Evolutionary conservation across 176 grass and related monocot genomes (phyloP).

Genomic region (Alopecurus myosuroides): DNA sequence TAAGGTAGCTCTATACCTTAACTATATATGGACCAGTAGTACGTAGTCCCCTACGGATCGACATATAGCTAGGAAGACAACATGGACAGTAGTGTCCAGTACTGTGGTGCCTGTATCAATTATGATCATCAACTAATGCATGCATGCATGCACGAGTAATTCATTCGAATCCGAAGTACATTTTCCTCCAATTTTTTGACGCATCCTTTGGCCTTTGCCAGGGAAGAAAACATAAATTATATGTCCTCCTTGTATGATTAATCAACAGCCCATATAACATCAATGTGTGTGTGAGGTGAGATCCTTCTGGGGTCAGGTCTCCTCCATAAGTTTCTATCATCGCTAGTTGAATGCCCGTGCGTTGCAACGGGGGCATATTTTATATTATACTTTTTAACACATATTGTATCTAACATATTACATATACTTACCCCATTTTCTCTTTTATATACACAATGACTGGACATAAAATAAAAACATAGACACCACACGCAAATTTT

Average conservation of each 20-base stretch:
- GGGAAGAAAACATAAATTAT: background rate
- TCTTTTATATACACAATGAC: too few species aligned
- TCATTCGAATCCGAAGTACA: constrained; percentile 28
- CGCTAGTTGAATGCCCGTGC: too few species aligned
- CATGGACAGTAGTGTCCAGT: too few species aligned
- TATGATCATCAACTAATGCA: background rate
- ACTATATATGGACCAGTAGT: too few species aligned
- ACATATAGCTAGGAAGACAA: too few species aligned
- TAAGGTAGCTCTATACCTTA: constrained; percentile 10
- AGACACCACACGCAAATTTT: too few species aligned
- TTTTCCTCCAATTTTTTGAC: constrained; percentile 31
- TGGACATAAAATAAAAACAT: too few species aligned
- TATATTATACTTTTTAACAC: too few species aligned
- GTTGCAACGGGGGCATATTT: too few species aligned
- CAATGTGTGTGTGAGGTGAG: constrained; percentile 5
- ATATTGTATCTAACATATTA: too few species aligned
- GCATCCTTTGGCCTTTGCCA: background rate
- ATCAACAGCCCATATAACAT: background rate
- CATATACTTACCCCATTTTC: too few species aligned
- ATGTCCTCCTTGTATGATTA: constrained; percentile 7
- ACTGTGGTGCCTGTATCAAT: background rate
- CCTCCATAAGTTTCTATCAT: constrained; percentile 14
- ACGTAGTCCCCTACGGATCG: too few species aligned
- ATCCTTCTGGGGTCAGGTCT: constrained; percentile 29
- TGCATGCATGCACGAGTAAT: background rate